Evolutionary conservation across 768 basidiomycete species (phyloP), one percentile per base, ranked within the genome.

Genomic region (Lactarius vividus): DNA sequence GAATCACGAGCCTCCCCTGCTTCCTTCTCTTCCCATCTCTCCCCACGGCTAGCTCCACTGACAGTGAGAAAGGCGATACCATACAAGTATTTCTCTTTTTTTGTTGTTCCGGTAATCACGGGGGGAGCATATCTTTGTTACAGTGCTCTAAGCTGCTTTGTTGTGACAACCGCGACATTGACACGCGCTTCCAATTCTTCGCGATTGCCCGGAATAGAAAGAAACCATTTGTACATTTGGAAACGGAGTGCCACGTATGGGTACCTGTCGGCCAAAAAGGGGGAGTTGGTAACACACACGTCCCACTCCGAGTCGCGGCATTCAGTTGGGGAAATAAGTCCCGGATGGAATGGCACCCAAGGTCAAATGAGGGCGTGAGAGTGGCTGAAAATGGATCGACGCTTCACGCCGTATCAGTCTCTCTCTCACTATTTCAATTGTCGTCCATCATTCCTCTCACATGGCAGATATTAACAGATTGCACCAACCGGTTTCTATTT

Each of bases 321-420:
- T 13, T 23, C 23, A 49, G 23, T 46, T 3, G n/a, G 20, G 49
- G 49, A 16, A 26, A 15, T 52, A 26, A 13, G 49, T 15, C 26
- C 49, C 13, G 26, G 49, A 52, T 15, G 26, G 49, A 52, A 28
- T 23, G 46, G 23, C 23, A 23, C 6, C 26, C 23, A 15, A 52
- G 13, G 49, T 29, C 33, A 56, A 35, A 31, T 29, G 55, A 56
- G 18, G n/a, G 28, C 55, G 55, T 56, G 55, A 33, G 55, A 56
- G 55, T 35, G 33, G 18, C 31, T 7, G 29, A 56, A 59, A 42
- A 57, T 53, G 58, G 58, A 64, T 64, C 63, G 63, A 64, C 63
- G 53, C 39, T 42, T 20, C 49, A 52, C 49, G 49, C 23, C 49
- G 26, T 13, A 16, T 52, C 49, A 23, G 26, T 26, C 49, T 26